These are phyloP conservation scores for Mycena maculata DNA, from an alignment of 768 basidiomycete genomes.

Conservation along the genomic window DNA sequence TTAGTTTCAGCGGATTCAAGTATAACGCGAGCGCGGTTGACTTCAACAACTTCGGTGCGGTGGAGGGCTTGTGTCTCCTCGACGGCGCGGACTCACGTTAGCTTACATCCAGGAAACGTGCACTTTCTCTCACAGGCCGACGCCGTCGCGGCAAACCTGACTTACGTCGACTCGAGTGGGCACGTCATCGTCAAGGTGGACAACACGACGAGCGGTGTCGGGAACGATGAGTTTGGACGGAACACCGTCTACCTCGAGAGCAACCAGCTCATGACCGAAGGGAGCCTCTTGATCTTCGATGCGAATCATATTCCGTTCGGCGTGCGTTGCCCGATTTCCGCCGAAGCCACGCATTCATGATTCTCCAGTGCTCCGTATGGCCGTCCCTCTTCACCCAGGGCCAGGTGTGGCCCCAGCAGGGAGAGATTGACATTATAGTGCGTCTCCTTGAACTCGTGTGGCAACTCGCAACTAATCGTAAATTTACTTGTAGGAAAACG, in stretches of 20 bases:
- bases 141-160: conserved; percentile 20
- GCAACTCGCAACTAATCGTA: neutral
- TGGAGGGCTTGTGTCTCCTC: neutral
- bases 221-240: conserved; percentile 28
- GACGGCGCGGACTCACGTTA: neutral
- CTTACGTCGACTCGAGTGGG: conserved; percentile 16
- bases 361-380: conserved; percentile 24
- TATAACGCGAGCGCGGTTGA: conserved; percentile 24
- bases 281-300: conserved; percentile 35
- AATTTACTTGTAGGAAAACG: conserved; percentile 19
- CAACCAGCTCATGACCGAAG: conserved; percentile 25
- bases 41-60: conserved; percentile 28
- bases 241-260: conserved; percentile 31
- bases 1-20: conserved; percentile 26
- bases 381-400: conserved; percentile 30
- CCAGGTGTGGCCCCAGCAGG: conserved; percentile 53
- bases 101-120: conserved; percentile 27
- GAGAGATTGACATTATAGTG: conserved; percentile 73
- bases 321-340: conserved; percentile 6
- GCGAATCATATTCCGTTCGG: conserved; percentile 36
- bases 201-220: conserved; percentile 30
- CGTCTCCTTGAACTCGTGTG: neutral
- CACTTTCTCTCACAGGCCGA: conserved; percentile 27
- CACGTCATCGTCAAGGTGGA: conserved; percentile 30
- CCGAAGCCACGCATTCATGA: too few relatives aligned